phyloP scores from a whole-genome alignment of 345 rosid species.

The Boechera divaricarpa region DNA sequence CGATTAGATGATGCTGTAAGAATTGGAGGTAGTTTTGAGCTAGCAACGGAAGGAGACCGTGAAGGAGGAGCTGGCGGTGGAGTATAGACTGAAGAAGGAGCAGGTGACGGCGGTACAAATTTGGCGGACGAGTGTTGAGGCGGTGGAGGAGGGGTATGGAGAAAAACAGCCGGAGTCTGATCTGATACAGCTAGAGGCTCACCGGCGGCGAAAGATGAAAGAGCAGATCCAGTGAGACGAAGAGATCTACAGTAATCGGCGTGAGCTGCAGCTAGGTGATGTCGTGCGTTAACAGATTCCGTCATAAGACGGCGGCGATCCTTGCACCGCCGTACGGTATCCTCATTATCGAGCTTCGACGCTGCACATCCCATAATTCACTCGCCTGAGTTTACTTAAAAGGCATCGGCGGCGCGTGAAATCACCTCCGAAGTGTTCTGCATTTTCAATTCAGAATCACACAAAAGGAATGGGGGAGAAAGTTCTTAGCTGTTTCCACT shows the following conservation, averaged over 20 bases:
- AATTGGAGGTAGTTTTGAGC: constrained; percentile 63
- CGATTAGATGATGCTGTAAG: constrained; percentile 52
- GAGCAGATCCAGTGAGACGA: constrained; percentile 87
- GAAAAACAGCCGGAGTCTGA: constrained; percentile 83
- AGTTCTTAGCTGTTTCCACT: constrained; percentile 41
- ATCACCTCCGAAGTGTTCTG: not conserved
- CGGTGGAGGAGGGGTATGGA: constrained; percentile 53
- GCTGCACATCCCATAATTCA: constrained; percentile 83
- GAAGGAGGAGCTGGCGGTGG: constrained; percentile 52
- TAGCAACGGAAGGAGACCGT: constrained; percentile 56
- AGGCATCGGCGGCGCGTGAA: constrained; percentile 33
- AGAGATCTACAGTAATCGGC: constrained; percentile 93
- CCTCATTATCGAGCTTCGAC: constrained; percentile 94
- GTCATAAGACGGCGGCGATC: constrained; percentile 97
- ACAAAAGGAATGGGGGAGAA: constrained; percentile 8
- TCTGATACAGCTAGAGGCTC: constrained; percentile 81
- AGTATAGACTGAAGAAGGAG: constrained; percentile 52
- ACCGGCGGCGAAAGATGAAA: constrained; percentile 76
- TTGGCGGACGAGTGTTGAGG: not conserved
- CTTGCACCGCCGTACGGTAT: constrained; percentile 87
- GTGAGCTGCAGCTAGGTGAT: constrained; percentile 88
- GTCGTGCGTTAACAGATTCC: constrained; percentile 84
- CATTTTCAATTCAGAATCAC: constrained; percentile 3
- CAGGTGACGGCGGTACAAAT: constrained; percentile 42
- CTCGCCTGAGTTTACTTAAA: not conserved